Evolutionary conservation across 441 rosid species (phyloP).

Genomic region (Populus trichocarpa): DNA sequence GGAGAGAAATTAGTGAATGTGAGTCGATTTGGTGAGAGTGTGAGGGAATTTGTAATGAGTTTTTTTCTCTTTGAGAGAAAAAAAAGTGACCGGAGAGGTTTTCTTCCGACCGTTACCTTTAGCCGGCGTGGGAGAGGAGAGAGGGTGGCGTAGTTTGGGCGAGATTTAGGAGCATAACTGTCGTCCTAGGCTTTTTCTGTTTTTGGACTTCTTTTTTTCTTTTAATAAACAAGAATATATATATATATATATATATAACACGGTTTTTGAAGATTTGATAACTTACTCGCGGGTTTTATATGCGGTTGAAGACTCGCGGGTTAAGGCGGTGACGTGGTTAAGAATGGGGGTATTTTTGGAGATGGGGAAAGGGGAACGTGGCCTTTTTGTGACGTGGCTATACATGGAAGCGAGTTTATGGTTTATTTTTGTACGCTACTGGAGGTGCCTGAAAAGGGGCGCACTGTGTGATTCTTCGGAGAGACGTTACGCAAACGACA

Average conservation of each 20-base stretch:
- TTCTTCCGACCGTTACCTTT: constrained; percentile 42
- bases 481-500: constrained; percentile 58
- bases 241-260: not conserved
- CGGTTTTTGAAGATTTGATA: not conserved
- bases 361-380: not conserved
- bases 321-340: constrained; percentile 8
- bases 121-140: constrained; percentile 29
- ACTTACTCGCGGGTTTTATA: constrained; percentile 26
- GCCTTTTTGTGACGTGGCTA: not conserved
- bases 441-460: not conserved
- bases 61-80: not conserved
- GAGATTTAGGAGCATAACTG: constrained; percentile 56
- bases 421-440: not conserved
- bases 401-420: constrained; percentile 23
- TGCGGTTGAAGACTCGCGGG: constrained; percentile 19
- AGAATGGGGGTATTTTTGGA: constrained; percentile 7
- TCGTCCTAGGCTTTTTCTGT: constrained; percentile 18
- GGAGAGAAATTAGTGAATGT: not conserved
- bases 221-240: not conserved
- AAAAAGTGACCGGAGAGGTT: constrained; percentile 16
- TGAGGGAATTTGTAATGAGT: not conserved
- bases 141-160: constrained; percentile 25
- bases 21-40: not conserved
- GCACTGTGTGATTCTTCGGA: constrained; percentile 31
- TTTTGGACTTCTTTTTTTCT: not conserved